A percentile compares a stretch with the other conserved stretches of the same genome.
These are phyloP conservation scores for Neopestalotiopsis sp. DNA, from an alignment of 2,329 filamentous ascomycete species.

Conservation along the genomic window DNA sequence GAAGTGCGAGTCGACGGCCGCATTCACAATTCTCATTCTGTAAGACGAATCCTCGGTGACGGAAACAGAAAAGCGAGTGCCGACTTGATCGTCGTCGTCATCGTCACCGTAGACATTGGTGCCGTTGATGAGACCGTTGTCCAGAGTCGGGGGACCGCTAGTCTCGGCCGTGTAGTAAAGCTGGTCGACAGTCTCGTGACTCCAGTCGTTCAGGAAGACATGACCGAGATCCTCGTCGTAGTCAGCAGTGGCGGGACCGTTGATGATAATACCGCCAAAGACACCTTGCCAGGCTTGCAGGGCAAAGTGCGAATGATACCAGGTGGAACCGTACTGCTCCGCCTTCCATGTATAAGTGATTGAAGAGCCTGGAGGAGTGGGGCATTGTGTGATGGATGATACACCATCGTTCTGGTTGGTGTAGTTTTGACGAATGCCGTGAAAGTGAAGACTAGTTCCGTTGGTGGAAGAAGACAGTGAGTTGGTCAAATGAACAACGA, in stretches of 20 bases:
- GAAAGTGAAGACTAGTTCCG: constrained; percentile 67
- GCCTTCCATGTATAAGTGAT: constrained; percentile 64
- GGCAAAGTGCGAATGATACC: constrained; percentile 67
- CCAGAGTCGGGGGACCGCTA: constrained; percentile 40
- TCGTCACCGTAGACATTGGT: constrained; percentile 31
- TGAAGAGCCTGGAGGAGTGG: constrained; percentile 53
- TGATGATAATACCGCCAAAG: constrained; percentile 64
- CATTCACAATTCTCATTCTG: constrained; percentile 51
- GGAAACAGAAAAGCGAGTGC: constrained; percentile 40
- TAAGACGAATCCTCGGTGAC: constrained; percentile 49
- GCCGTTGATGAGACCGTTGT: constrained; percentile 47
- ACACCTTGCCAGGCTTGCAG: constrained; percentile 58
- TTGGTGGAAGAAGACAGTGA: constrained; percentile 46
- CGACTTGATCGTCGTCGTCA: constrained; percentile 30
- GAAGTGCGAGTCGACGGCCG: constrained; percentile 41
- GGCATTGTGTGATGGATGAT: constrained; percentile 52
- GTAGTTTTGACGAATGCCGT: constrained; percentile 63
- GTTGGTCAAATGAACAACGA: constrained; percentile 59
- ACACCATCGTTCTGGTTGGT: constrained; percentile 64
- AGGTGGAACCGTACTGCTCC: constrained; percentile 58
- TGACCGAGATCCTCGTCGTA: constrained; percentile 69
- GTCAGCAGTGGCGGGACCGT: constrained; percentile 61
- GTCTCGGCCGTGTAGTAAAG: constrained; percentile 35
- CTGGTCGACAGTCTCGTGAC: constrained; percentile 48
- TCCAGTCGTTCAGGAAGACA: constrained; percentile 66